Conservation (phyloP, 768 basidiomycete species). For the Kwoniella sp. region DNA sequence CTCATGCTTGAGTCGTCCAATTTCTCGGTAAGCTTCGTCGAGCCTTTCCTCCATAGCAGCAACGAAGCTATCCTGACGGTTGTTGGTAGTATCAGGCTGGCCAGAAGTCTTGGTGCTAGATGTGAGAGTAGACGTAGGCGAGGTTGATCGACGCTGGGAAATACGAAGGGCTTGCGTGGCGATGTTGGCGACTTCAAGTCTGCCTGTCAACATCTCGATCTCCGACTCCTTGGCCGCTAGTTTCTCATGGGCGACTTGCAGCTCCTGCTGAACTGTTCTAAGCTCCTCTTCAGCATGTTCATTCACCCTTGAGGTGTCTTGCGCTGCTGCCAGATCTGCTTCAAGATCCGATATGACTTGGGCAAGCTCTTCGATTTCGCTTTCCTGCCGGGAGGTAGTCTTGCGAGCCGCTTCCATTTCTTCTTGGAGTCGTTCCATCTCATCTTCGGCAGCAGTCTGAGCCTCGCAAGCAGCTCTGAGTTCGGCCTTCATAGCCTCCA, state of each 20-base stretch:
- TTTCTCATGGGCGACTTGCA: conserved; percentile 22
- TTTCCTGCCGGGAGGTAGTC: conserved; percentile 19
- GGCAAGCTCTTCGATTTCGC: conserved; percentile 29
- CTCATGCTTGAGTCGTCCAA: conserved; percentile 47
- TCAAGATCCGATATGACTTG: conserved; percentile 22
- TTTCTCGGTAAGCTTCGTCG: conserved; percentile 47
- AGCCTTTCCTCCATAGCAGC: conserved; percentile 43
- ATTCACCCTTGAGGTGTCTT: conserved; percentile 1
- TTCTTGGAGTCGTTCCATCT: conserved; percentile 4
- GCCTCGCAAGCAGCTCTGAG: conserved; percentile 14
- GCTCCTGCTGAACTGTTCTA: conserved; percentile 13
- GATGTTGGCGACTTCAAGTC: conserved; percentile 27
- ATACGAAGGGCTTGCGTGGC: conserved; percentile 22
- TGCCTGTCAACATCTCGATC: conserved; percentile 30
- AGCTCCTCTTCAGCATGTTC: conserved; percentile 19
- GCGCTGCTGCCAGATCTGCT: conserved; percentile 8
- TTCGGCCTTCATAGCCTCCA: conserved; percentile 17
- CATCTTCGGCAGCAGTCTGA: conserved; percentile 13
- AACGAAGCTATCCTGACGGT: conserved; percentile 25
- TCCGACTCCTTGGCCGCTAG: conserved; percentile 39
- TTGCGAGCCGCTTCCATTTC: conserved; percentile 10
- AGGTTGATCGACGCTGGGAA: conserved; percentile 16
- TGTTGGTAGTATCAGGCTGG: not conserved
- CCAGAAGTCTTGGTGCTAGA: conserved; percentile 6
- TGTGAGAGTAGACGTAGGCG: conserved; percentile 2